Evolutionary conservation across 306 rosid genomes (phyloP).

Genomic region (Fagus crenata): DNA sequence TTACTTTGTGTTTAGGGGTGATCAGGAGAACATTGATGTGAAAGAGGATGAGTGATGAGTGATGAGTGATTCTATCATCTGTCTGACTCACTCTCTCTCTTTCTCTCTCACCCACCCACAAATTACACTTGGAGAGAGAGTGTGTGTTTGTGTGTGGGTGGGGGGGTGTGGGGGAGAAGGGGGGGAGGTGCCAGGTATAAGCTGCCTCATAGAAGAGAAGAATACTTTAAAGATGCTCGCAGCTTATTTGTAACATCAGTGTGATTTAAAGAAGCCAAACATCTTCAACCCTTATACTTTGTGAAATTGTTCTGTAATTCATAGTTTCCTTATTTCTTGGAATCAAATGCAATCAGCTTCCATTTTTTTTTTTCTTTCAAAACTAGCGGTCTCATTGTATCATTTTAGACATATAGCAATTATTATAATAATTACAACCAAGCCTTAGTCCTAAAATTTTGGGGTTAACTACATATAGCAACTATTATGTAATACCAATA

Average conservation of each 20-base stretch:
- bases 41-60: not conserved
- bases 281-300: not conserved
- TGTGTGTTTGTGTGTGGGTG: no score
- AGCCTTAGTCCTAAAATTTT: no score
- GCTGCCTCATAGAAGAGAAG: not conserved
- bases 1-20: not conserved
- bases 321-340: not conserved
- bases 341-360: not conserved
- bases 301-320: not conserved
- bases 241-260: not conserved
- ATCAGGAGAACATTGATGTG: not conserved
- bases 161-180: no score
- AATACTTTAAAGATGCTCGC: not conserved
- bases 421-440: no score
- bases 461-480: no score
- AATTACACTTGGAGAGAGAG: not conserved
- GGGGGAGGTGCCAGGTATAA: no score
- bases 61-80: not conserved
- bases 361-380: no score
- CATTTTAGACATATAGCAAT: no score
- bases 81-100: not conserved
- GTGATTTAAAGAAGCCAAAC: not conserved
- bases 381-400: no score
- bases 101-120: not conserved
- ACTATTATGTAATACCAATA: no score